Evolutionary conservation across 2,329 filamentous ascomycete genomes (phyloP).

Genomic region (Onygenales sp.): DNA sequence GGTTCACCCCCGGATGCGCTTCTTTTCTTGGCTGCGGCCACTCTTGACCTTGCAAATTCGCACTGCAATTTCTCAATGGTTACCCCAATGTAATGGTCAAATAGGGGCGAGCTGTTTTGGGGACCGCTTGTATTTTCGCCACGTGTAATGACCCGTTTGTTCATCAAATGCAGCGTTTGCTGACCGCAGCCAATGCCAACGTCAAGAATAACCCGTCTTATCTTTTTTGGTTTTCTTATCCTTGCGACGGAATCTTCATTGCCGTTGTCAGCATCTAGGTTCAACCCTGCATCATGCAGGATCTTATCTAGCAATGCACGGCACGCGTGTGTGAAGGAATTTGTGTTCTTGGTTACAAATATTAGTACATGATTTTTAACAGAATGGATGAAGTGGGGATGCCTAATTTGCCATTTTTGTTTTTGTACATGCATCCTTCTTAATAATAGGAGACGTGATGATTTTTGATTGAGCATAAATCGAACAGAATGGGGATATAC

Average conservation of each 20-base stretch:
- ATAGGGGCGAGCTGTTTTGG: slow-evolving; percentile 8
- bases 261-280: neutral
- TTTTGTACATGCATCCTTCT: too few species aligned
- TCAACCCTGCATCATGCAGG: slow-evolving; percentile 30
- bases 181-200: slow-evolving; percentile 53
- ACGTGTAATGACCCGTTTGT: slow-evolving; percentile 2
- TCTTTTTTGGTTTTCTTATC: neutral
- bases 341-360: slow-evolving; percentile 18
- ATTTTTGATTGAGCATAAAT: too few species aligned
- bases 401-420: too few species aligned
- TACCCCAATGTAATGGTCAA: slow-evolving; percentile 44
- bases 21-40: neutral
- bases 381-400: neutral
- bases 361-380: neutral
- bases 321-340: slow-evolving; percentile 39
- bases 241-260: neutral
- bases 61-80: slow-evolving; percentile 42
- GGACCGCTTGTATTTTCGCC: neutral
- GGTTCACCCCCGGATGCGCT: neutral
- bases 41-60: slow-evolving; percentile 18
- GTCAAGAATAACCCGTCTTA: slow-evolving; percentile 34
- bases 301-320: slow-evolving; percentile 41
- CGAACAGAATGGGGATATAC: too few species aligned
- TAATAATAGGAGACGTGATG: too few species aligned
- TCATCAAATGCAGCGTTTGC: slow-evolving; percentile 41